Percentiles rank a stretch among this genome's conserved stretches.
These are phyloP conservation scores for Apiotrichum sp. DNA, from an alignment of 1,284 basidiomycete genomes.

Conservation along the genomic window DNA sequence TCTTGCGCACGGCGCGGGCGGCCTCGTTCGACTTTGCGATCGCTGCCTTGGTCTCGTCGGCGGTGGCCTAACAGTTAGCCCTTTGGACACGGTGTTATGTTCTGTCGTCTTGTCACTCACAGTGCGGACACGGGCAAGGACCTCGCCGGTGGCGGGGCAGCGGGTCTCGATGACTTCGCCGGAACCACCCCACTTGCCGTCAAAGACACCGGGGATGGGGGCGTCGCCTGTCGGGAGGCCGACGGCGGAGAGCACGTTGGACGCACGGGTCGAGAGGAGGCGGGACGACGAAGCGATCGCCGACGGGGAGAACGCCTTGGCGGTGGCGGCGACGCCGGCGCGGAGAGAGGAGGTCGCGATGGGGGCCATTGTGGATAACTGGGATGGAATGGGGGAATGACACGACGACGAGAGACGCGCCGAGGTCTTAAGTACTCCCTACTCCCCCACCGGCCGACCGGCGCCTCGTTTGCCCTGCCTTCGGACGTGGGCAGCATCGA, in stretches of 20 bases:
- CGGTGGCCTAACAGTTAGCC: constrained; percentile 24
- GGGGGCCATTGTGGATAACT: neutral
- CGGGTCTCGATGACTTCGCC: constrained; percentile 29
- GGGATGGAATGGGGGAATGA: no score
- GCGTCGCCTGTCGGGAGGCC: constrained; percentile 20
- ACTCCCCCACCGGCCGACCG: no score
- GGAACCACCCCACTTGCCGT: constrained; percentile 39
- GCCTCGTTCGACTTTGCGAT: constrained; percentile 49
- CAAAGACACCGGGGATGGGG: constrained; percentile 36
- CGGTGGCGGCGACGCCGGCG: neutral
- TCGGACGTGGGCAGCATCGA: no score
- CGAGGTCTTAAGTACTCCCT: no score
- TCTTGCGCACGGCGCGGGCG: constrained; percentile 60
- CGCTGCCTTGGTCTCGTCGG: constrained; percentile 26
- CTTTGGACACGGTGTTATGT: neutral
- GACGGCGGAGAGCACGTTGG: constrained; percentile 30
- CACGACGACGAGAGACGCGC: no score
- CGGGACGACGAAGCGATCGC: neutral
- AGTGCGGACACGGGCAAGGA: constrained; percentile 30
- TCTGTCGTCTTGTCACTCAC: constrained; percentile 18
- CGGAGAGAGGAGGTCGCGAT: constrained; percentile 2
- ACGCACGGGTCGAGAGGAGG: constrained; percentile 34
- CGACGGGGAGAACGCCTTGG: neutral
- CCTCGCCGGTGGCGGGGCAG: constrained; percentile 43
- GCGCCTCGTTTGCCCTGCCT: no score